These are phyloP conservation scores for Pythium apleroticum DNA, from an alignment of 352 stramenopile genomes.

Conservation along the genomic window DNA sequence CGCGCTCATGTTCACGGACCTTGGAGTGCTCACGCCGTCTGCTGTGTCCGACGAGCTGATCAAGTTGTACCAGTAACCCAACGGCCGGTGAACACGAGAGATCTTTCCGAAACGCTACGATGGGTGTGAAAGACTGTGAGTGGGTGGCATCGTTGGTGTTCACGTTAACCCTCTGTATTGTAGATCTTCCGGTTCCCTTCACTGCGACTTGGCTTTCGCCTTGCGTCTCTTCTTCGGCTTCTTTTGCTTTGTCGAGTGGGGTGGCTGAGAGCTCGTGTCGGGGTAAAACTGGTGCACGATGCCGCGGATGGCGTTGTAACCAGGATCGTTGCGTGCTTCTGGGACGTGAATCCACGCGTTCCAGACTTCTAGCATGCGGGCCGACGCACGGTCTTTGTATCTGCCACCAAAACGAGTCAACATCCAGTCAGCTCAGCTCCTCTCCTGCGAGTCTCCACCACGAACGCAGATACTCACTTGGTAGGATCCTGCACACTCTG, in stretches of 20 bases:
- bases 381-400: conserved; percentile 64
- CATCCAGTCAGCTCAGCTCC: background rate
- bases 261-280: background rate
- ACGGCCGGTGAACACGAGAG: background rate
- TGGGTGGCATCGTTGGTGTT: background rate
- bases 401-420: conserved; percentile 24
- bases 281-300: conserved; percentile 57
- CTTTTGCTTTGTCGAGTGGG: conserved; percentile 8
- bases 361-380: conserved; percentile 75
- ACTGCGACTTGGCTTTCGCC: conserved; percentile 4
- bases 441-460: background rate
- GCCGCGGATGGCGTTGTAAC: conserved; percentile 46
- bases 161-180: background rate
- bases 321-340: conserved; percentile 45
- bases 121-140: background rate
- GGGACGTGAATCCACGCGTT: conserved; percentile 52
- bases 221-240: conserved; percentile 12
- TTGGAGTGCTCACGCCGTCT: conserved; percentile 97
- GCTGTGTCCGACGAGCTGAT: conserved; percentile 99
- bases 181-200: background rate
- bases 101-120: background rate
- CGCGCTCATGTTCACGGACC: conserved; percentile 97
- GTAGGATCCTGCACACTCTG: conserved; percentile 33
- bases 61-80: conserved; percentile 95
- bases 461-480: conserved; percentile 35